phyloP scores from a whole-genome alignment of 2,329 filamentous ascomycete genomes.

The Scytalidium sp. region DNA sequence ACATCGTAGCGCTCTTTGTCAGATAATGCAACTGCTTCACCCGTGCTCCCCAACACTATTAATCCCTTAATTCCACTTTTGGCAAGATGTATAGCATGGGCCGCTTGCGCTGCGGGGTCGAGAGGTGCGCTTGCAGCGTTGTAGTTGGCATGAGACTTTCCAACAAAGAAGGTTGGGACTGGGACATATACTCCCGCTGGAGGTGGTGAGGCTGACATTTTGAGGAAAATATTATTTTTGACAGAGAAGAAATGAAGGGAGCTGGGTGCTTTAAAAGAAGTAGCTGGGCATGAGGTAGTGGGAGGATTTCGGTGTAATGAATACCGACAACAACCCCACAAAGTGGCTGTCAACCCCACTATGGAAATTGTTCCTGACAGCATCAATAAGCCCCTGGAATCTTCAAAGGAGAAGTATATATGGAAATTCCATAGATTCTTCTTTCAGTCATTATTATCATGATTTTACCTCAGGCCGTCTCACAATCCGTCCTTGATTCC shows the following conservation, averaged over 20 bases:
- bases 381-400: background rate
- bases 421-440: background rate
- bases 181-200: constrained; percentile 39
- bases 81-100: constrained; percentile 58
- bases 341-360: background rate
- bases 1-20: constrained; percentile 52
- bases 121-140: constrained; percentile 29
- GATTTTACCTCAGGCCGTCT: no score
- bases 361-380: background rate
- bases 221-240: constrained; percentile 1
- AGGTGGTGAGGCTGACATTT: constrained; percentile 19
- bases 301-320: constrained; percentile 8
- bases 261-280: background rate
- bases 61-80: constrained; percentile 56
- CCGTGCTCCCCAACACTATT: constrained; percentile 59
- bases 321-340: constrained; percentile 2
- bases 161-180: constrained; percentile 59
- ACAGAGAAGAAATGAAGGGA: background rate
- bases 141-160: constrained; percentile 17
- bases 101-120: constrained; percentile 54
- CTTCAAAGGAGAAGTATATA: background rate
- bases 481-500: constrained; percentile 34
- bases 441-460: background rate
- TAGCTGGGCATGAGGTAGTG: background rate
- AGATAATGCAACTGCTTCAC: constrained; percentile 59